Conservation (phyloP, 208 protist species). For the Trypanosoma avium region DNA sequence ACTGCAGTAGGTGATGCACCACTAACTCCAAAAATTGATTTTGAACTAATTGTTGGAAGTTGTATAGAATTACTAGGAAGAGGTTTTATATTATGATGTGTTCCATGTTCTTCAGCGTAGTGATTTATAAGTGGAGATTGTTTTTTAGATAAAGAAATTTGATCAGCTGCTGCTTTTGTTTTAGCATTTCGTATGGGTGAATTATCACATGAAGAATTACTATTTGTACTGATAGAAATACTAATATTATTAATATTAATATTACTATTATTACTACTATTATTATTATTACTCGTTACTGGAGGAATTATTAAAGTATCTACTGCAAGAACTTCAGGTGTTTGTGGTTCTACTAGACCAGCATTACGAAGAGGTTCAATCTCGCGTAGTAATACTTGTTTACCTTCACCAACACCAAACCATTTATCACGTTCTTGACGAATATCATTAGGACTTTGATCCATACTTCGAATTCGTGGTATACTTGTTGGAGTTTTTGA, state of each 20-base stretch:
- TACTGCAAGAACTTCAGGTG: conserved; percentile 4
- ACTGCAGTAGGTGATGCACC: neutral
- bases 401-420: conserved; percentile 22
- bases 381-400: conserved; percentile 9
- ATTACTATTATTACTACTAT: too few relatives aligned
- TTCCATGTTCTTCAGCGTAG: neutral
- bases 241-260: too few relatives aligned
- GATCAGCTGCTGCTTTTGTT: too few relatives aligned
- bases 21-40: neutral
- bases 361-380: conserved; percentile 7
- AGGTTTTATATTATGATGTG: neutral
- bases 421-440: conserved; percentile 11
- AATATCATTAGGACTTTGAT: neutral
- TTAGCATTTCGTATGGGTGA: too few relatives aligned
- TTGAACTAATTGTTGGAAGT: conserved; percentile 6
- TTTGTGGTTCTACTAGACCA: conserved; percentile 1
- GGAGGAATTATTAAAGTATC: neutral
- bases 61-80: neutral
- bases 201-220: too few relatives aligned
- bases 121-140: too few relatives aligned
- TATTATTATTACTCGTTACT: neutral
- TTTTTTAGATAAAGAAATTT: too few relatives aligned
- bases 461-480: too few relatives aligned
- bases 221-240: too few relatives aligned
- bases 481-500: too few relatives aligned